Percentiles rank a stretch among this genome's conserved stretches.
These are phyloP conservation scores for Leccinum incarnatum DNA, from an alignment of 768 basidiomycete species.

Conservation along the genomic window DNA sequence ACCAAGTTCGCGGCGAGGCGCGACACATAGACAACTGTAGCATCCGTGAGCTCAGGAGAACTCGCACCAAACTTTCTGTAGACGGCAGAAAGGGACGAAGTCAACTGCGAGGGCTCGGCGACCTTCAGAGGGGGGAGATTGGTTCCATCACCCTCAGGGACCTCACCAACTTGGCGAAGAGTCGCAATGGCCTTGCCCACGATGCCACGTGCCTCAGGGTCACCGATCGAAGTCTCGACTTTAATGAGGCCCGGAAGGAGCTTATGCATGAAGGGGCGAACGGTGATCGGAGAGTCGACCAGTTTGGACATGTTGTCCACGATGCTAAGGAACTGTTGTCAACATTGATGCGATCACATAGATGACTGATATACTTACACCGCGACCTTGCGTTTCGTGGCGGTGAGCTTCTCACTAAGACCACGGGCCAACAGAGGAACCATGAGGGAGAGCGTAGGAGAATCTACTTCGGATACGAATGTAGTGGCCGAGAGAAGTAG, in stretches of 20 bases:
- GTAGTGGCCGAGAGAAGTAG: constrained; percentile 95
- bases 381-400: constrained; percentile 96
- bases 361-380: constrained; percentile 56
- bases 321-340: constrained; percentile 52
- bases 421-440: constrained; percentile 94
- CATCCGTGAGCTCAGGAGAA: constrained; percentile 55
- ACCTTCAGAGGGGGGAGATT: constrained; percentile 84
- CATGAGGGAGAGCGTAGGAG: constrained; percentile 95
- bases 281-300: constrained; percentile 91
- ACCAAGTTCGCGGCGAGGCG: constrained; percentile 82
- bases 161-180: constrained; percentile 91
- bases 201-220: constrained; percentile 96
- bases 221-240: constrained; percentile 91
- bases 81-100: constrained; percentile 63
- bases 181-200: constrained; percentile 91
- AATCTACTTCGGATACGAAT: constrained; percentile 99
- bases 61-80: constrained; percentile 81
- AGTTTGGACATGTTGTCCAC: constrained; percentile 99
- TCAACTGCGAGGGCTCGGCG: constrained; percentile 66
- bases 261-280: constrained; percentile 95
- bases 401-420: constrained; percentile 90
- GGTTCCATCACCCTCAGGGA: constrained; percentile 84
- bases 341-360: constrained; percentile 15
- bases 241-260: constrained; percentile 95
- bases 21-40: constrained; percentile 66